Conservation (phyloP, 176 grass and related monocot genomes). For the Hsuehochloa calcarea region DNA sequence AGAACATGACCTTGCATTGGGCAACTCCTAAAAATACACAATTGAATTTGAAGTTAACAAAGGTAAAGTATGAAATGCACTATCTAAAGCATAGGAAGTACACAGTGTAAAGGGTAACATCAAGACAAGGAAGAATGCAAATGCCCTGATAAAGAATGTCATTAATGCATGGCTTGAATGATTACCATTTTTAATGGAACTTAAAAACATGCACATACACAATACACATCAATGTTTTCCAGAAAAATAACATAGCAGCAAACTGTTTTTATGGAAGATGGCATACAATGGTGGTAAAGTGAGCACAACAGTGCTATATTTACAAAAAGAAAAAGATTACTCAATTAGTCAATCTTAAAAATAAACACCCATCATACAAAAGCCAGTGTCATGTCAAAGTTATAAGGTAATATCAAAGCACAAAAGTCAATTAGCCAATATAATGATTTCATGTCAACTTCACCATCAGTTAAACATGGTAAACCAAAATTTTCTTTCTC, state of each 20-base stretch:
- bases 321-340: background rate
- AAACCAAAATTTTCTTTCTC: background rate
- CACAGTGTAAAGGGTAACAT: background rate
- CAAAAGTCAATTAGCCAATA: background rate
- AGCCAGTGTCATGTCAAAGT: background rate
- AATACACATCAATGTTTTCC: background rate
- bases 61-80: slow-evolving; percentile 17
- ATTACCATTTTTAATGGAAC: slow-evolving; percentile 7
- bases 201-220: slow-evolving; percentile 16
- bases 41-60: slow-evolving; percentile 26
- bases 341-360: background rate
- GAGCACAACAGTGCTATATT: background rate
- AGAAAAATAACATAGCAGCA: background rate
- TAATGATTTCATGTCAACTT: background rate
- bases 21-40: slow-evolving; percentile 74
- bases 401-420: slow-evolving; percentile 2
- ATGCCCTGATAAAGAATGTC: background rate
- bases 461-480: background rate
- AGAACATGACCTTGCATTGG: slow-evolving; percentile 85
- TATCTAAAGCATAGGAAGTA: background rate
- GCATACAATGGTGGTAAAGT: background rate
- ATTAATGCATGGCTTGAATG: slow-evolving; percentile 1
- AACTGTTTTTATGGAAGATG: background rate
- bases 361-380: background rate
- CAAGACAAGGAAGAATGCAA: slow-evolving; percentile 11